Evolutionary conservation across 106 monocot genomes (phyloP), one percentile per base, ranked within the genome.

Genomic region (Xerophyta viscosa): DNA sequence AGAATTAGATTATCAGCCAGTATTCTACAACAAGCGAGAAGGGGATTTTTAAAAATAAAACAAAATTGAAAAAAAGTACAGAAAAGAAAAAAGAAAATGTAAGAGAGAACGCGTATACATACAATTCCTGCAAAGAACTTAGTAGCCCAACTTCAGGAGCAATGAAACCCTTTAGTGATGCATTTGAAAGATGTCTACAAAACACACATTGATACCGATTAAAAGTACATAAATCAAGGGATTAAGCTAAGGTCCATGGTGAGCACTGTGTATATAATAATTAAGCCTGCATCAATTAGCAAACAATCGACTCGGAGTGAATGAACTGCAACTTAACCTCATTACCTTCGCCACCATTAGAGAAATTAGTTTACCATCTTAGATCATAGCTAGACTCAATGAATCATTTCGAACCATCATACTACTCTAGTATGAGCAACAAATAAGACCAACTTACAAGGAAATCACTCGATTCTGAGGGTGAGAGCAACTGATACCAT

Each of bases 111-210:
- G n/a, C n/a, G n/a, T n/a, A 37, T 17, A 20, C 84, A 56, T 79
- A 96, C 89, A 96, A 54, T 63, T 82, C 63, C 73, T 96, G 64
- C 64, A 96, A 66, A 23, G 24, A n/a, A 27, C 44, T 54, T 57
- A 96, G 68, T 1, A 24, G 55, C 18, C 88, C 81, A 49, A 96
- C 24, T 56, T 84, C 81, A 9, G 72, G 81, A 12, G 81, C 54
- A 6, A 96, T 65, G 63, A 85, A 88, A 37, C 94, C 94, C 71
- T 70, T 76, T 65, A 96, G 61, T 11, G 88, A 88, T 27, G 78
- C 84, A 82, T 73, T 68, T 29, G 84, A 67, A 50, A 96, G 64
- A 21, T 77, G 70, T 33, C 93, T 96, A 81, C n/a, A 76, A 65
- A 61, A 71, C 27, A 4, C 8, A 44, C 9, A 44, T 4, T 17